Evolutionary conservation across 352 stramenopile species (phyloP).

Genomic region (Pythium brachiatum): DNA sequence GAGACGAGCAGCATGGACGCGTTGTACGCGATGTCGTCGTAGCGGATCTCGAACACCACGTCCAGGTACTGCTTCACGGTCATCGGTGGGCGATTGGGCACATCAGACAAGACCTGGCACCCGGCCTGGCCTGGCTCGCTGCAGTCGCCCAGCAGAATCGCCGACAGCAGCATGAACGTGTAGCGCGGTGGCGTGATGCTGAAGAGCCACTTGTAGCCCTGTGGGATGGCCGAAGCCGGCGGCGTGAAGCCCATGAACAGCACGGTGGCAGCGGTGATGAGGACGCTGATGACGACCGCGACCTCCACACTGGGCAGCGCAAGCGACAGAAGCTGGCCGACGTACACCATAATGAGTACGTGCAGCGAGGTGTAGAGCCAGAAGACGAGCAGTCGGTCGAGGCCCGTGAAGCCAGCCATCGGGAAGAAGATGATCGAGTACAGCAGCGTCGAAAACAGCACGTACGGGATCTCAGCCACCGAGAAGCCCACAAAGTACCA

Average conservation of each 20-base stretch:
- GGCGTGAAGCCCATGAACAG: conserved; percentile 54
- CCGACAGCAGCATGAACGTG: conserved; percentile 31
- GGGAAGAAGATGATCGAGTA: conserved; percentile 77
- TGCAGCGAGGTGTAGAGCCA: conserved; percentile 57
- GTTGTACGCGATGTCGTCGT: conserved; percentile 45
- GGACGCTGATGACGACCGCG: conserved; percentile 33
- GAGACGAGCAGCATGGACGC: conserved; percentile 47
- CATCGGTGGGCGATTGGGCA: conserved; percentile 28
- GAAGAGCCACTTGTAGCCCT: conserved; percentile 36
- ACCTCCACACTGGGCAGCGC: conserved; percentile 45
- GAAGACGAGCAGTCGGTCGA: conserved; percentile 50
- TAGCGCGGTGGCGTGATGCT: conserved; percentile 41
- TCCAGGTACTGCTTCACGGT: conserved; percentile 60
- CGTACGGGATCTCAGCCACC: conserved; percentile 71
- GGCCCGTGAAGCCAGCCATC: conserved; percentile 41
- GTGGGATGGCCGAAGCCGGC: conserved; percentile 27
- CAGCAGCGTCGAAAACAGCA: conserved; percentile 31
- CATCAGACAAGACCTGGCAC: conserved; percentile 37
- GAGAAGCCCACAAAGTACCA: conserved; percentile 53
- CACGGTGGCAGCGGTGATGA: conserved; percentile 50
- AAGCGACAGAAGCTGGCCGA: conserved; percentile 71
- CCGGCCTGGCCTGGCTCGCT: conserved; percentile 21
- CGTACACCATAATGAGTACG: conserved; percentile 57
- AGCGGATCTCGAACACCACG: conserved; percentile 42
- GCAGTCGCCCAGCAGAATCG: conserved; percentile 43